A percentile compares a stretch with the other conserved stretches of the same genome.
These are phyloP conservation scores for Calamus simplicifolius DNA, from an alignment of 176 grass and related monocot species.

Conservation along the genomic window DNA sequence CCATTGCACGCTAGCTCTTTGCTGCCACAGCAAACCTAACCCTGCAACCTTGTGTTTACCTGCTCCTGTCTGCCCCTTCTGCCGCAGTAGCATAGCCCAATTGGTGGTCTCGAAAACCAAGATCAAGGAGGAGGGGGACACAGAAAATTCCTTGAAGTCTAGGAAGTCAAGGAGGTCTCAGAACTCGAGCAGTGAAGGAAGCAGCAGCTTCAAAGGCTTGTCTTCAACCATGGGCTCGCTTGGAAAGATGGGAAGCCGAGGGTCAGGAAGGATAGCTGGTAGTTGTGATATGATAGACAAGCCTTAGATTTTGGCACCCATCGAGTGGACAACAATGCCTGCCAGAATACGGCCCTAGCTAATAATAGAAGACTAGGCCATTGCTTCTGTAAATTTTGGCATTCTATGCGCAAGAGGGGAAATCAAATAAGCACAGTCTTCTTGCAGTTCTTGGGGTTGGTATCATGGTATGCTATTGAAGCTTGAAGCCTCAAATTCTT, in stretches of 20 bases:
- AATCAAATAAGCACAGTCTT: too few relatives aligned
- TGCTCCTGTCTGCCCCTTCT: conserved; percentile 13
- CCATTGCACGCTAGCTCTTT: conserved; percentile 5
- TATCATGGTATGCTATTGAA: too few relatives aligned
- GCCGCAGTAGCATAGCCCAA: conserved; percentile 10
- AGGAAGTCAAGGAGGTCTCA: conserved; percentile 20
- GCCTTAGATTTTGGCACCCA: conserved; percentile 5
- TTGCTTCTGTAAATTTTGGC: too few relatives aligned
- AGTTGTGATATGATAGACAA: conserved; percentile 32
- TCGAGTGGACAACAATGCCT: too few relatives aligned
- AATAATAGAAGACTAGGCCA: too few relatives aligned
- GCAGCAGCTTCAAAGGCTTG: conserved; percentile 43
- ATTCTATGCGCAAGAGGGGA: too few relatives aligned
- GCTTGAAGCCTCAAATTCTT: too few relatives aligned
- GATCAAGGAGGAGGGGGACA: conserved; percentile 4
- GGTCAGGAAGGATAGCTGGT: conserved; percentile 25
- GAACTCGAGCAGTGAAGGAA: conserved; percentile 23
- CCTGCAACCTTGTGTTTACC: conserved; percentile 9
- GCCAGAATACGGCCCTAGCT: too few relatives aligned
- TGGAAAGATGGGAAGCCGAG: conserved; percentile 20
- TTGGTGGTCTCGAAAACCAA: conserved; percentile 6
- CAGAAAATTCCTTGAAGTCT: conserved; percentile 10
- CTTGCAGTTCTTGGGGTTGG: too few relatives aligned
- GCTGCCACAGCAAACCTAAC: conserved; percentile 17
- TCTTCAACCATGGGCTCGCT: conserved; percentile 25